These are phyloP conservation scores for Rhizopogon roseolus DNA, from an alignment of 768 basidiomycete genomes.

Conservation along the genomic window DNA sequence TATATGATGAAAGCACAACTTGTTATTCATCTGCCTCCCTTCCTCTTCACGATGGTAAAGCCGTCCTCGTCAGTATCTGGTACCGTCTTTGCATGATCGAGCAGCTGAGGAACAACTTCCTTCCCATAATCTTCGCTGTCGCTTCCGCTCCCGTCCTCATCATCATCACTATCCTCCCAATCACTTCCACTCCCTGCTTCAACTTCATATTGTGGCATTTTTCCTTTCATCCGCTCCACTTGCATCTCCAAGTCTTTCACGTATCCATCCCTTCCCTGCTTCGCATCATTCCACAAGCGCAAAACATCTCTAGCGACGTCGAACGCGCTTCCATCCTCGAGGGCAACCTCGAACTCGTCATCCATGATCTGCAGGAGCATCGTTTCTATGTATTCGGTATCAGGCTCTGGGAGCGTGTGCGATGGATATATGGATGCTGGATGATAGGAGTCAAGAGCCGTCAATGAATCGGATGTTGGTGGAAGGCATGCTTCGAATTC, in stretches of 20 bases:
- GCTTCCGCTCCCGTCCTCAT: constrained; percentile 13
- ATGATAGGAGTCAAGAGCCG: not conserved
- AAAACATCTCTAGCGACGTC: constrained; percentile 71
- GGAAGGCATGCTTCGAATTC: constrained; percentile 58
- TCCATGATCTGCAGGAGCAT: constrained; percentile 77
- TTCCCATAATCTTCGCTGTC: constrained; percentile 37
- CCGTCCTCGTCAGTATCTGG: constrained; percentile 90
- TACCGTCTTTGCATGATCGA: constrained; percentile 45
- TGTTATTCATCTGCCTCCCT: constrained; percentile 36
- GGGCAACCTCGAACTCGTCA: constrained; percentile 79
- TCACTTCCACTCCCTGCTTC: constrained; percentile 33
- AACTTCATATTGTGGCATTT: constrained; percentile 46
- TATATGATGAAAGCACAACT: not conserved
- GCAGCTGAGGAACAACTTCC: constrained; percentile 51
- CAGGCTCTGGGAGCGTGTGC: constrained; percentile 31
- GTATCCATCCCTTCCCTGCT: constrained; percentile 38
- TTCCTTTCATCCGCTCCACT: constrained; percentile 55
- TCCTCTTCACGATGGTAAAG: constrained; percentile 74
- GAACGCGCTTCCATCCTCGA: constrained; percentile 85
- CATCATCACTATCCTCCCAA: constrained; percentile 45
- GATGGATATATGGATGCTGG: not conserved
- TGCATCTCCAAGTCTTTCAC: constrained; percentile 60
- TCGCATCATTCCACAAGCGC: constrained; percentile 56
- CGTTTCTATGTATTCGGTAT: constrained; percentile 77
- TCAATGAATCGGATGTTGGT: constrained; percentile 15